phyloP scores from a whole-genome alignment of 2,329 filamentous ascomycete genomes.

The Cladosporium cucumerinum region DNA sequence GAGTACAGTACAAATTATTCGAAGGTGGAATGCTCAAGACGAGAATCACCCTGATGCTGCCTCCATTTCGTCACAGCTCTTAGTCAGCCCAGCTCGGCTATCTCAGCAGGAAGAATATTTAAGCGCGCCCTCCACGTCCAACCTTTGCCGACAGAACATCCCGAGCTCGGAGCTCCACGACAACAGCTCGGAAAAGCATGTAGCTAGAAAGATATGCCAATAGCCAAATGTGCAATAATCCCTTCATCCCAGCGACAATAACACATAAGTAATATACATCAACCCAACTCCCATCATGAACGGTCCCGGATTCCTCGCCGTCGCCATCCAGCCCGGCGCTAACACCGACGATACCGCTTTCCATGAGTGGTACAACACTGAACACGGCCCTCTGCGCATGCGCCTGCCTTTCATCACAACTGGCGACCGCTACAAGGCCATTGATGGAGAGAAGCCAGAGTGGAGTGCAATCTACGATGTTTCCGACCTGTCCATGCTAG shows the following conservation, averaged over 20 bases:
- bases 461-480: constrained; percentile 84
- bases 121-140: not conserved
- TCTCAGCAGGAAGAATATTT: not conserved
- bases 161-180: constrained; percentile 11
- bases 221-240: not conserved
- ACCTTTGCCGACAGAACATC: constrained; percentile 1
- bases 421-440: constrained; percentile 74
- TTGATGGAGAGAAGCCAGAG: constrained; percentile 60
- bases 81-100: not conserved
- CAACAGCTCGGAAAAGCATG: constrained; percentile 10
- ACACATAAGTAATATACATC: not conserved
- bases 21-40: not conserved
- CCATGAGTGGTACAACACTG: constrained; percentile 92
- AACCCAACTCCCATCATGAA: constrained; percentile 30
- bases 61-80: not conserved
- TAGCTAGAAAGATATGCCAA: not conserved
- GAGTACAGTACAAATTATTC: not conserved
- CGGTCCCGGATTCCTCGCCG: constrained; percentile 69
- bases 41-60: not conserved
- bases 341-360: constrained; percentile 66
- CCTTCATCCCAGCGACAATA: not conserved
- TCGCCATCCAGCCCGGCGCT: constrained; percentile 77
- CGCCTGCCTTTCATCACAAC: constrained; percentile 71
- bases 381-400: constrained; percentile 79
- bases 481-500: constrained; percentile 67